phyloP scores from a whole-genome alignment of 106 monocot genomes.

The Posidonia australis region DNA sequence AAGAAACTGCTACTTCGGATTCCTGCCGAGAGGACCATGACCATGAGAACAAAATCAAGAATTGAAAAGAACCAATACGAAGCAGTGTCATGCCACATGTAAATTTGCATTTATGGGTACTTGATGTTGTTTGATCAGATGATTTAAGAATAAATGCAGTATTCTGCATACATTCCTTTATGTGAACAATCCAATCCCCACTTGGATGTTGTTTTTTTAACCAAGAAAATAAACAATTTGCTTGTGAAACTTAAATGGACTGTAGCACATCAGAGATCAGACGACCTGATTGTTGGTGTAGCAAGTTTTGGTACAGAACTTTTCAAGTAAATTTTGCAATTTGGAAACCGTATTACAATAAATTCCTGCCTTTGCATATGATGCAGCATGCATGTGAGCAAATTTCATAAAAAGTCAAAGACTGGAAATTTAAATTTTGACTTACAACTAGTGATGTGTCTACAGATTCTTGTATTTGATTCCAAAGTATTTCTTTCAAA shows the following conservation, averaged over 20 bases:
- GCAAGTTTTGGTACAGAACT: too few relatives aligned
- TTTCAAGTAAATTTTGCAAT: too few relatives aligned
- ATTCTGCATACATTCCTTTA: neutral
- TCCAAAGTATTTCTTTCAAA: conserved; percentile 75
- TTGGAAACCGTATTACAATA: too few relatives aligned
- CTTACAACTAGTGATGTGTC: conserved; percentile 32
- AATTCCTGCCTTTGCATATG: too few relatives aligned
- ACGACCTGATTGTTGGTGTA: too few relatives aligned
- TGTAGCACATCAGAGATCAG: too few relatives aligned
- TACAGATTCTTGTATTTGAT: conserved; percentile 32
- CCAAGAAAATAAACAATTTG: too few relatives aligned
- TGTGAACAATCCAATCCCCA: neutral
- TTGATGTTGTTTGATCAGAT: neutral
- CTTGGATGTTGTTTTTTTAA: too few relatives aligned
- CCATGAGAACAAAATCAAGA: neutral
- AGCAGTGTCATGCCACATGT: neutral
- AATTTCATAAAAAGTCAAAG: too few relatives aligned
- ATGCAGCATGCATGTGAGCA: neutral
- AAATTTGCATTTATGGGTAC: neutral
- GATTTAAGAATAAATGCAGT: neutral
- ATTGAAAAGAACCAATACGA: neutral
- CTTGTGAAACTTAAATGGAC: too few relatives aligned
- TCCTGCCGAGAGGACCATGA: conserved; percentile 13
- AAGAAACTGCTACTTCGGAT: conserved; percentile 26
- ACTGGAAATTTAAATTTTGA: neutral